Conservation (phyloP, 768 basidiomycete species). For the Lentinula raphanica region DNA sequence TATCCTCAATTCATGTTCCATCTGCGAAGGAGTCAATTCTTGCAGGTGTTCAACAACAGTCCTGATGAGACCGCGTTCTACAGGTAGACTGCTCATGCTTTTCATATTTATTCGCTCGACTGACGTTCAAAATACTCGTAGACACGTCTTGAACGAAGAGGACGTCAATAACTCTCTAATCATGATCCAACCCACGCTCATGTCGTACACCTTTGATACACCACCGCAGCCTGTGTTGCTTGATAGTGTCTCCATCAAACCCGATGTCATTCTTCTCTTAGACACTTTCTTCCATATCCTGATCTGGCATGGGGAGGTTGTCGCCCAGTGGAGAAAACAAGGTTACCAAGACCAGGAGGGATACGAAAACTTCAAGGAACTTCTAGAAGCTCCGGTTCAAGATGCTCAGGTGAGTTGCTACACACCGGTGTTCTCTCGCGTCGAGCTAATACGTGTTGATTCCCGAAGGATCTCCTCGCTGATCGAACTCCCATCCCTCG, state of each 20-base stretch:
- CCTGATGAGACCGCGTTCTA: constrained; percentile 99
- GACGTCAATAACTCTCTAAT: constrained; percentile 99
- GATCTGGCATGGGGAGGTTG: constrained; percentile 97
- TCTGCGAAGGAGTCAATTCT: constrained; percentile 91
- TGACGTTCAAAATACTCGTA: constrained; percentile 23
- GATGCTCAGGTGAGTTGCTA: constrained; percentile 72
- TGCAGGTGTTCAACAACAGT: constrained; percentile 99
- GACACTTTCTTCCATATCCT: constrained; percentile 99
- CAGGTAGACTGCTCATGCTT: constrained; percentile 45
- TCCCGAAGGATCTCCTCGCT: constrained; percentile 75
- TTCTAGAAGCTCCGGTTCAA: constrained; percentile 77
- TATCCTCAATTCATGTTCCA: constrained; percentile 99
- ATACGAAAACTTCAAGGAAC: constrained; percentile 96
- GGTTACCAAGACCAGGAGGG: constrained; percentile 99
- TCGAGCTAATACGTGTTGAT: background rate
- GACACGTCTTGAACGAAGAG: constrained; percentile 92
- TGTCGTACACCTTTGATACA: constrained; percentile 95
- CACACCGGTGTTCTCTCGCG: background rate
- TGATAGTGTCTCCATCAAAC: constrained; percentile 96
- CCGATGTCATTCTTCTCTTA: constrained; percentile 91
- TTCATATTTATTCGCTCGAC: background rate
- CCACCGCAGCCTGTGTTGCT: constrained; percentile 91
- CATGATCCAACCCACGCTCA: constrained; percentile 99
- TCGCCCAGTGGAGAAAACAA: constrained; percentile 97
- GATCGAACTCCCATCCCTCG: constrained; percentile 97